phyloP scores from a whole-genome alignment of 768 basidiomycete genomes.

The Tulasnella sp. region DNA sequence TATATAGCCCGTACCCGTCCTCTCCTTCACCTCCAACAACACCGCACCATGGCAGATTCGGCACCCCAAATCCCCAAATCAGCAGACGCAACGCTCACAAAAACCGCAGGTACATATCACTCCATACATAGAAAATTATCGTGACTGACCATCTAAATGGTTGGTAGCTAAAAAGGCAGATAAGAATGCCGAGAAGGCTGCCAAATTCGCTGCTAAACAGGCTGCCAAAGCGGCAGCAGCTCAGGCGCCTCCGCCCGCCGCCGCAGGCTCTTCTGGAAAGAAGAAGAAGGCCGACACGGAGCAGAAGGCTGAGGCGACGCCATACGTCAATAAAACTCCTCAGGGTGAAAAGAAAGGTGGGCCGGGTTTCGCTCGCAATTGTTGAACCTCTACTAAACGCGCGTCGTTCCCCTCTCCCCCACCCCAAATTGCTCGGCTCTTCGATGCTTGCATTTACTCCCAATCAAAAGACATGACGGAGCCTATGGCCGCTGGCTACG shows the following conservation, averaged over 20 bases:
- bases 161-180: slow-evolving; percentile 79
- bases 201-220: slow-evolving; percentile 68
- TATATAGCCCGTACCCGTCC: not conserved
- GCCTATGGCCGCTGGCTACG: slow-evolving; percentile 91
- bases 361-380: slow-evolving; percentile 35
- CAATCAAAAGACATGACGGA: slow-evolving; percentile 69
- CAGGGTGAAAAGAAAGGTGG: slow-evolving; percentile 93
- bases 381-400: not conserved
- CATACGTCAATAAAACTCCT: slow-evolving; percentile 89
- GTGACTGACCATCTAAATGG: slow-evolving; percentile 25
- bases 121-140: slow-evolving; percentile 1
- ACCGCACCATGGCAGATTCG: not conserved
- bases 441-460: not conserved
- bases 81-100: slow-evolving; percentile 41
- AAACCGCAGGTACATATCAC: slow-evolving; percentile 48
- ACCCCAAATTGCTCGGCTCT: not conserved
- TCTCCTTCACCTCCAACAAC: not conserved
- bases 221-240: slow-evolving; percentile 53
- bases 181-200: slow-evolving; percentile 60
- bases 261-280: slow-evolving; percentile 59
- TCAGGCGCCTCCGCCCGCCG: slow-evolving; percentile 40
- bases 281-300: slow-evolving; percentile 65
- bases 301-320: slow-evolving; percentile 65
- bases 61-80: slow-evolving; percentile 8
- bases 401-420: slow-evolving; percentile 2